These are phyloP conservation scores for Fomes fomentarius DNA, from an alignment of 1,284 basidiomycete species.

Conservation along the genomic window DNA sequence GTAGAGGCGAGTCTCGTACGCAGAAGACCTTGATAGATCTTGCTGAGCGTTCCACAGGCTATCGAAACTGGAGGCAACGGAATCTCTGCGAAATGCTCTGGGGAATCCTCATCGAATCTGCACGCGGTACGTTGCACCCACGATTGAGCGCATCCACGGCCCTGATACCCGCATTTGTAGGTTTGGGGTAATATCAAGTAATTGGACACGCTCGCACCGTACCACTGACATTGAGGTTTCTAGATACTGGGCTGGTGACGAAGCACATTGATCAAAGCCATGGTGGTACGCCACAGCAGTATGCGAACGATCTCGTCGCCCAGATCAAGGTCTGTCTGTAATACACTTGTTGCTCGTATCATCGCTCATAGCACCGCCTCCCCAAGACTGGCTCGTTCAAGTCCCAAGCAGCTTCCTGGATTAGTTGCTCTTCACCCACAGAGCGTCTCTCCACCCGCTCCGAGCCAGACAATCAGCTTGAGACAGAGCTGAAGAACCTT, in stretches of 20 bases:
- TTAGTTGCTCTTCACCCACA: conserved; percentile 47
- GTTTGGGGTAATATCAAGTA: too few relatives aligned
- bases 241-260: conserved; percentile 51
- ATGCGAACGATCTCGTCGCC: conserved; percentile 42
- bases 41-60: too few relatives aligned
- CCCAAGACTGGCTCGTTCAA: conserved; percentile 42
- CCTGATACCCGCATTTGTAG: too few relatives aligned
- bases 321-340: conserved; percentile 36
- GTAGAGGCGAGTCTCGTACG: not conserved
- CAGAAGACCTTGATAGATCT: too few relatives aligned
- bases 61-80: conserved; percentile 31
- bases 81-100: conserved; percentile 32
- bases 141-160: too few relatives aligned
- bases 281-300: conserved; percentile 39
- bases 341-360: not conserved
- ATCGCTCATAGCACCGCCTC: not conserved
- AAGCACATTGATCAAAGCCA: conserved; percentile 45
- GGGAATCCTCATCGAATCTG: conserved; percentile 43
- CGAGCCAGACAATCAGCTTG: not conserved
- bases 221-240: too few relatives aligned
- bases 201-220: too few relatives aligned
- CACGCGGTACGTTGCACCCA: conserved; percentile 42
- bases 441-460: conserved; percentile 28
- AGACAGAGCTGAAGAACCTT: conserved; percentile 4
- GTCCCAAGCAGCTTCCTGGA: conserved; percentile 43